Base-by-base conservation (phyloP, 495 filamentous ascomycete species). In the Penicillium roqueforti region DNA sequence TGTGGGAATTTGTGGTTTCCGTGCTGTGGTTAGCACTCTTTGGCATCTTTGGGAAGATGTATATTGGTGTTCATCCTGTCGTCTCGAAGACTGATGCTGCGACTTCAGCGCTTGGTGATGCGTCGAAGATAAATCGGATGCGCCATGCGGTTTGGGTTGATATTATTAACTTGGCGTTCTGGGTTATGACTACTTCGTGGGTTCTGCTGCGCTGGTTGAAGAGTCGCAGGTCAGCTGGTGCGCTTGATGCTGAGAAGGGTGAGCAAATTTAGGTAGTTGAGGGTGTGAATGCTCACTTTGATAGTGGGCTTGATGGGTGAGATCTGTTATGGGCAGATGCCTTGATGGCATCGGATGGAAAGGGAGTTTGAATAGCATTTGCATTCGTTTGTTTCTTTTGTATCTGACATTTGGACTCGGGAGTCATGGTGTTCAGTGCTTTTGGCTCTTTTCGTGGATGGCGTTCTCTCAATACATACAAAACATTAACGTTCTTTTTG, bases 81-180 rank as follows among this genome's bases (percentile, higher is more conserved):
- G 83, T 75, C 28, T 48, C 34, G 2, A 53, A 86, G 62, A 58
- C 54, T 6, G 46, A 37, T 34, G 16, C 29, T 47, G 40, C 39
- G 2, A 19, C 32, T 47, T 40, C 39, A 9, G 43, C 7, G 4
- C 31, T 63, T 25, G 61, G 59, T 19, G 61, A 67, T 65, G 56
- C 52, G 19, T 18, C 47, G 29, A 68, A 68, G 60, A 78, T 90
- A 45, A 72, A 76, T 58, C 77, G 87, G 28, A 93, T 95, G 90
- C 87, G 90, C 69, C 83, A 86, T 68, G 89, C 90, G 25, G 88
- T 91, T 26, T 96, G 89, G 89, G 71, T 95, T 20, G 88, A 92
- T 69, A 71, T 95, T 45, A 69, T 81, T 20, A 87, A 86, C 61
- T 78, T 87, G 66, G 53, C 87, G 31, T 70, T 95, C 22, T 95